Evolutionary conservation across 306 rosid genomes (phyloP).

Genomic region (Lithocarpus polystachyus): DNA sequence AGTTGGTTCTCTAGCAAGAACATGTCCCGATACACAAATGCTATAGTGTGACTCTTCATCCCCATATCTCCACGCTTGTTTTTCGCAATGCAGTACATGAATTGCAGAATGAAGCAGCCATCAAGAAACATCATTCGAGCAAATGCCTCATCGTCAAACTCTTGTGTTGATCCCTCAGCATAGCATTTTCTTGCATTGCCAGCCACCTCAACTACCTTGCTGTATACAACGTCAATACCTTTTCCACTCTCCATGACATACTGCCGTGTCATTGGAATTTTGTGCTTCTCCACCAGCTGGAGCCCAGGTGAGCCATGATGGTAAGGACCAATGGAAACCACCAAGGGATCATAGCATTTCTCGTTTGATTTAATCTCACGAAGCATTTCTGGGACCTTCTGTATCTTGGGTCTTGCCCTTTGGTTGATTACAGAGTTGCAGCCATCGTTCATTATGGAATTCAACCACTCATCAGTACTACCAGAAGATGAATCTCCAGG

Average conservation of each 20-base stretch:
- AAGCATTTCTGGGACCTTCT: background rate
- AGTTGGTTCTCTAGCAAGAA: conserved; percentile 15
- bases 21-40: conserved; percentile 3
- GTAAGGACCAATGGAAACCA: background rate
- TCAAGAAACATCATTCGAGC: background rate
- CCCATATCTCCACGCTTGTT: fast-evolving
- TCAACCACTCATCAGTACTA: background rate
- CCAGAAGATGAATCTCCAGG: background rate
- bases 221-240: background rate
- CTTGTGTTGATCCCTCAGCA: background rate
- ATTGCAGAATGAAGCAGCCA: background rate
- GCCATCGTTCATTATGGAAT: background rate
- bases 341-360: background rate
- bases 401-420: background rate
- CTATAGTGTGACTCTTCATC: background rate
- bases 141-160: background rate
- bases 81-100: background rate
- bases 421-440: background rate
- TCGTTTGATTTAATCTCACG: background rate
- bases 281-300: background rate
- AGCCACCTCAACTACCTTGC: background rate
- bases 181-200: background rate
- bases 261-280: background rate
- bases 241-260: background rate
- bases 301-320: background rate